Base-by-base conservation (phyloP, 2,329 filamentous ascomycete genomes). In the Aspergillus flavus region DNA sequence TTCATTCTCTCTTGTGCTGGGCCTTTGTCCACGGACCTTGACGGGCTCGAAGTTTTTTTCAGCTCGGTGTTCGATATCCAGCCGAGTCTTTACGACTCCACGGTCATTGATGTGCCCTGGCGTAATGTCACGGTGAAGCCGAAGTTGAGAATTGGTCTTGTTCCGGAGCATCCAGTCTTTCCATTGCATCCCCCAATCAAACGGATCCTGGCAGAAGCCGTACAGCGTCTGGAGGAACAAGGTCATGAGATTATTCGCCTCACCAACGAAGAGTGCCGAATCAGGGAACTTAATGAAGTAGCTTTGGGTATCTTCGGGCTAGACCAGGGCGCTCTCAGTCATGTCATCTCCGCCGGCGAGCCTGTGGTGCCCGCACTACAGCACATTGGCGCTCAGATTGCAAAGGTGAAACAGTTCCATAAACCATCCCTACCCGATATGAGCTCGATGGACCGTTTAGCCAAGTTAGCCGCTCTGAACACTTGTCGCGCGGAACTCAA, bases 131-230 rank as follows among this genome's bases (percentile, higher is more conserved):
- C 58, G 16, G 55, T 34, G 12, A 66, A 65, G 48, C 59, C 58
- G 19, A 61, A 66, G 23, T 63, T 86, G 3, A 76, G 77, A 0
- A 81, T 87, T 43, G 85, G 85, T 0, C 64, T 86, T 6, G 69
- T 84, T 12, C 64, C 78, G 3, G 81, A 82, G 52, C 81, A 84
- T 64, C 75, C 78, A 0, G 72, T 79, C 4, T 80, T 81, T 34
- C 82, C 82, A 2, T 69, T 86, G 0, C 83, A 85, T 14, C 84
- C 85, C 0, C 80, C 84, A 0, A 78, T 86, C 3, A 75, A 74
- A 0, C 76, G 82, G 4, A 74, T 79, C 0, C 64, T 86, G 3
- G 73, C 79, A 14, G 73, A 72, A 4, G 81, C 81, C 0, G 72
- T 75, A 0, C 72, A 70, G 1, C 67, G 66, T 3, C 71, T 86